phyloP scores from a whole-genome alignment of 2,329 filamentous ascomycete genomes.

The Cytospora paraplurivora region DNA sequence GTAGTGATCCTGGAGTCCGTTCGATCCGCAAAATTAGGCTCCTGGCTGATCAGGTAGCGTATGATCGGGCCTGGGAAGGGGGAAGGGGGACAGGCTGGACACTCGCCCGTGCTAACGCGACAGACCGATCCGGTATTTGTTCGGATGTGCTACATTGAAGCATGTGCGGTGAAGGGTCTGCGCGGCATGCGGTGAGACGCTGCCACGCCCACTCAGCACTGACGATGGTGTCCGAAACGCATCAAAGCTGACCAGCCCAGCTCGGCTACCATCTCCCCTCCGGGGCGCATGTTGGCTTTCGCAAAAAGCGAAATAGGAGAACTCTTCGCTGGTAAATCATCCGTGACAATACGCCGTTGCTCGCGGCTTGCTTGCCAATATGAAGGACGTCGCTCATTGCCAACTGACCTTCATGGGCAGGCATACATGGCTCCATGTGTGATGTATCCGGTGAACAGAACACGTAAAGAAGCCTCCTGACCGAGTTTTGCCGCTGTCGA shows the following conservation, averaged over 20 bases:
- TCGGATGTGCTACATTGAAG: conserved; percentile 17
- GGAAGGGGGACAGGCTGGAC: too few species aligned
- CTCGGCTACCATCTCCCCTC: not conserved
- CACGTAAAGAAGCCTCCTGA: not conserved
- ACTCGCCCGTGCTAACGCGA: conserved; percentile 10
- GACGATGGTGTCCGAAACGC: conserved; percentile 2
- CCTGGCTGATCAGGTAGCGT: not conserved
- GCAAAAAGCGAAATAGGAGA: not conserved
- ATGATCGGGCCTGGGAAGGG: not conserved
- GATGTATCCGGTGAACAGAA: not conserved
- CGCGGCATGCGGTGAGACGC: conserved; percentile 7
- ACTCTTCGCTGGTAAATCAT: not conserved
- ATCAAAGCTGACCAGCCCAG: not conserved
- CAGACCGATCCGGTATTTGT: conserved; percentile 16
- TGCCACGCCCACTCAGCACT: conserved; percentile 4
- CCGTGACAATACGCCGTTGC: not conserved
- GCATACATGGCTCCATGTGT: not conserved
- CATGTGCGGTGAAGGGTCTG: conserved; percentile 18
- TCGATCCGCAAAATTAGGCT: not conserved
- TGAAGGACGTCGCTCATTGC: not conserved
- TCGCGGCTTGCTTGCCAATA: not conserved
- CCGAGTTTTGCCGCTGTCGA: not conserved
- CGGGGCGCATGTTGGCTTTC: not conserved
- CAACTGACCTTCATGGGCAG: not conserved
- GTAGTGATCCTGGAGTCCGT: not conserved